A percentile compares a stretch with the other conserved stretches of the same genome.
Conservation (phyloP, 2,329 filamentous ascomycete species). For the Calonectria honghensis region DNA sequence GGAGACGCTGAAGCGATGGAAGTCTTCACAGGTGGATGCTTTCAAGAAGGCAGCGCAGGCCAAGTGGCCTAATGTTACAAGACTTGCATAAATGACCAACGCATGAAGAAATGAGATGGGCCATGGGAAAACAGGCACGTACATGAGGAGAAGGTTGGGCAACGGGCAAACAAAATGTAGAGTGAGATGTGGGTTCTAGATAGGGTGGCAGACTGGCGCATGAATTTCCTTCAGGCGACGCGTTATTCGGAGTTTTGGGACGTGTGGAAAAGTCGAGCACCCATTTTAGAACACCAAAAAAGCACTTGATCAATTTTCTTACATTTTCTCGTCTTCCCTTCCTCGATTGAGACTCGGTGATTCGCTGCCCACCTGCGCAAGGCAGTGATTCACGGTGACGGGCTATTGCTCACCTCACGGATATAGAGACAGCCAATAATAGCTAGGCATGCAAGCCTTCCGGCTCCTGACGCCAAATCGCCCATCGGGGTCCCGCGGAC, state of each 20-base stretch:
- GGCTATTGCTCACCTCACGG: too few relatives aligned
- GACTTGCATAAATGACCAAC: slow-evolving; percentile 60
- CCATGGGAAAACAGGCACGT: slow-evolving; percentile 27
- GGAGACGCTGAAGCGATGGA: slow-evolving; percentile 68
- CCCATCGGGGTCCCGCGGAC: slow-evolving; percentile 8
- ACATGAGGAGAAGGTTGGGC: neutral
- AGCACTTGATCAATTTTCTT: slow-evolving; percentile 38
- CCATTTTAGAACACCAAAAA: slow-evolving; percentile 50
- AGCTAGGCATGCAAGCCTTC: neutral
- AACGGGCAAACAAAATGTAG: slow-evolving; percentile 26
- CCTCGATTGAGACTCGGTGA: neutral
- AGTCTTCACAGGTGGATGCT: slow-evolving; percentile 67
- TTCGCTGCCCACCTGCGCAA: neutral
- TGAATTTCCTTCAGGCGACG: slow-evolving; percentile 42
- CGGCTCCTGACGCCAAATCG: neutral
- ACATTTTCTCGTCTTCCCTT: neutral
- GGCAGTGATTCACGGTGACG: neutral
- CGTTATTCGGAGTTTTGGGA: slow-evolving; percentile 52
- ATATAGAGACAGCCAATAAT: neutral
- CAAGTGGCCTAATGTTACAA: slow-evolving; percentile 71
- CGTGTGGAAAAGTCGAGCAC: slow-evolving; percentile 52
- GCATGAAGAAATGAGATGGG: slow-evolving; percentile 23
- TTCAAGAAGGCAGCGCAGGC: slow-evolving; percentile 69
- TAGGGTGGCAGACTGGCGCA: slow-evolving; percentile 50
- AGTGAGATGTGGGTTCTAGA: slow-evolving; percentile 39